Base-by-base conservation (phyloP, 2,329 filamentous ascomycete genomes). In the Fusarium sp. region DNA sequence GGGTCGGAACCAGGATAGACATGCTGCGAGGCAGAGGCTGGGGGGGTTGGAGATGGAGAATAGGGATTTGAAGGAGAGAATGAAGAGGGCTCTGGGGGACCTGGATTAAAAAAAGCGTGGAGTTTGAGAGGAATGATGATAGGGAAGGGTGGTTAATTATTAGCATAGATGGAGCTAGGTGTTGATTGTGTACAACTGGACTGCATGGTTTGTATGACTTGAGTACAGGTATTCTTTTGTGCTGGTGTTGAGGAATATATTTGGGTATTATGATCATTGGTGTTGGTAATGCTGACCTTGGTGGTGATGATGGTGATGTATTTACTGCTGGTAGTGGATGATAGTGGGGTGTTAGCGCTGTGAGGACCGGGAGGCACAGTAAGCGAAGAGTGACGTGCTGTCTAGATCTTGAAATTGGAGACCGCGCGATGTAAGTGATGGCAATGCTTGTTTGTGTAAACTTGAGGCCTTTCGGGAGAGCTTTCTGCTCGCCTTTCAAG, bases 1-100 rank as follows among this genome's bases (percentile, higher is more conserved):
- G 82, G 95, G 92, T 2, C 86, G 96, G 49, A 86, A 97, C 60
- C 86, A 97, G 65, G 96, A 99, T 83, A 90, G 96, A 7, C 92
- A 89, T 53, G 95, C 94, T 30, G 96, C 96, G 33, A 86, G 94
- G 61, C 93, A 95, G 83, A 86, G 96, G 59, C 83, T 97, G 1
- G 92, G 94, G 66, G 93, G 95, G 69, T 88, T 92, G n/a, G 89
- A 91, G 79, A 85, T 88, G 60, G 92, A 95, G 83, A 94, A 94
- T 79, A 88, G 92, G 74, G 90, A 93, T 73, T 82, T 96, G 68
- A 86, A 89, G 64, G 87, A 88, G 21, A 88, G 91, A 82, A 83
- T 95, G 64, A 91, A 82, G 73, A 77, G 83, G 67, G 77, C 69
- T 69, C 66, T 63, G 54, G 77, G 56, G 52, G 72, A 81, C 38